Conservation (phyloP, 2,329 filamentous ascomycete genomes). For the Colletotrichum cereale region DNA sequence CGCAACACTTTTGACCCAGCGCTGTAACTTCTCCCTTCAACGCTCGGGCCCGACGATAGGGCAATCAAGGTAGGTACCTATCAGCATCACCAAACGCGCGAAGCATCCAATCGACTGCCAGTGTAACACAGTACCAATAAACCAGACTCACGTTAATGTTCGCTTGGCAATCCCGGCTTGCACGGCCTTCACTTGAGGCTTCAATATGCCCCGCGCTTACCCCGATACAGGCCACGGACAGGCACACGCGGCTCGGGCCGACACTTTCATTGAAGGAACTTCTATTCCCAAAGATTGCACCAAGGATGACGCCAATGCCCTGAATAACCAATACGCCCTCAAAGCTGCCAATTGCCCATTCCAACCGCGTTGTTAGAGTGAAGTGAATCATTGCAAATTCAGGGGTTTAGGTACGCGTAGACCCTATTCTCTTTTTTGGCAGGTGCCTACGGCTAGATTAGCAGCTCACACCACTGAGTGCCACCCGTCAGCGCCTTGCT, state of each 20-base stretch:
- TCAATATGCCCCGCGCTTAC: conserved; percentile 16
- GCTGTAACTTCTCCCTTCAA: neutral
- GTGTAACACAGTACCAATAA: no score
- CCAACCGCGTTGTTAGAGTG: neutral
- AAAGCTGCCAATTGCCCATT: neutral
- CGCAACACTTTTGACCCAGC: no score
- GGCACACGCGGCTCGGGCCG: conserved; percentile 22
- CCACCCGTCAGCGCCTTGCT: no score
- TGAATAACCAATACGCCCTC: conserved; percentile 13
- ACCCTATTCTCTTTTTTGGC: no score
- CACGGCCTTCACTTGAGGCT: conserved; percentile 13
- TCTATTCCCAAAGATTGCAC: conserved; percentile 8
- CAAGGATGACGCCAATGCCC: conserved; percentile 16
- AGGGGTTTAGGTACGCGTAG: neutral
- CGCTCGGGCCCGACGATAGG: neutral
- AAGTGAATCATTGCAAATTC: neutral
- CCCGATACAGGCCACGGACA: conserved; percentile 26
- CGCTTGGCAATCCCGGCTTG: no score
- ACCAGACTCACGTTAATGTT: no score
- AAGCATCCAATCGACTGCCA: neutral
- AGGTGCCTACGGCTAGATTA: no score
- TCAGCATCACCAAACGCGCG: neutral
- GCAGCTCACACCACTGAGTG: no score
- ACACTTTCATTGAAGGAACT: conserved; percentile 16
- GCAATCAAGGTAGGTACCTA: neutral